A percentile compares a stretch with the other conserved stretches of the same genome.
Evolutionary conservation across 352 stramenopile genomes (phyloP).

Genomic region (Pythium folliculosum): DNA sequence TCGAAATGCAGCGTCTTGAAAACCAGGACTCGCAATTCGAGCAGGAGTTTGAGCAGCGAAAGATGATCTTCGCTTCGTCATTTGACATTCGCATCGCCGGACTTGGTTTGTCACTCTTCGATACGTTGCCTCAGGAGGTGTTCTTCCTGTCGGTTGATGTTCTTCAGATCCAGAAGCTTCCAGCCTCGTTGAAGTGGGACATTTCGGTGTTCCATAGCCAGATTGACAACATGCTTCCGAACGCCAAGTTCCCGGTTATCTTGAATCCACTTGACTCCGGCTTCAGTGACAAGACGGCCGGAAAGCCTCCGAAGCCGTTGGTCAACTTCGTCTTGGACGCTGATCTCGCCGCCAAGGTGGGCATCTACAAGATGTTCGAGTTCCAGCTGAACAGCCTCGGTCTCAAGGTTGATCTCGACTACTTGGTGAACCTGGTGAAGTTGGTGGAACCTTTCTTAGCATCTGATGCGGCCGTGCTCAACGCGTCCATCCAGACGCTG

Average conservation of each 20-base stretch:
- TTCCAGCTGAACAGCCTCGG: constrained; percentile 67
- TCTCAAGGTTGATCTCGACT: constrained; percentile 86
- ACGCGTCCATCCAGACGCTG: constrained; percentile 60
- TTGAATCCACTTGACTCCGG: constrained; percentile 78
- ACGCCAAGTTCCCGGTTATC: constrained; percentile 82
- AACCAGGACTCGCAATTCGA: constrained; percentile 65
- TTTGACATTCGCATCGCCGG: constrained; percentile 81
- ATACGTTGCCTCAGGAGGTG: constrained; percentile 80
- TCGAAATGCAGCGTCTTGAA: constrained; percentile 72
- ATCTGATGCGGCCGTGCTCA: constrained; percentile 62
- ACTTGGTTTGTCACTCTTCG: constrained; percentile 75
- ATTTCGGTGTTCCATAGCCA: constrained; percentile 82
- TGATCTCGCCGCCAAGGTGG: constrained; percentile 70
- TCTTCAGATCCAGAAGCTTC: constrained; percentile 70
- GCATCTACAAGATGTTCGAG: constrained; percentile 83
- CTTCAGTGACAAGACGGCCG: constrained; percentile 73
- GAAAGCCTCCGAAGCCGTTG: constrained; percentile 61
- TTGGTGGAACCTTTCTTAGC: constrained; percentile 79
- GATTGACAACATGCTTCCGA: constrained; percentile 85
- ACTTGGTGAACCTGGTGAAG: constrained; percentile 80
- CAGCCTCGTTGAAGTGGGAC: constrained; percentile 72
- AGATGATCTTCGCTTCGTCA: constrained; percentile 80
- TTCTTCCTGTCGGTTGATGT: constrained; percentile 82
- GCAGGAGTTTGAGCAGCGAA: constrained; percentile 73
- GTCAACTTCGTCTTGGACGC: constrained; percentile 77